A percentile compares a stretch with the other conserved stretches of the same genome.
Conservation (phyloP, 352 stramenopile genomes). For the Globisporangium alternatum region DNA sequence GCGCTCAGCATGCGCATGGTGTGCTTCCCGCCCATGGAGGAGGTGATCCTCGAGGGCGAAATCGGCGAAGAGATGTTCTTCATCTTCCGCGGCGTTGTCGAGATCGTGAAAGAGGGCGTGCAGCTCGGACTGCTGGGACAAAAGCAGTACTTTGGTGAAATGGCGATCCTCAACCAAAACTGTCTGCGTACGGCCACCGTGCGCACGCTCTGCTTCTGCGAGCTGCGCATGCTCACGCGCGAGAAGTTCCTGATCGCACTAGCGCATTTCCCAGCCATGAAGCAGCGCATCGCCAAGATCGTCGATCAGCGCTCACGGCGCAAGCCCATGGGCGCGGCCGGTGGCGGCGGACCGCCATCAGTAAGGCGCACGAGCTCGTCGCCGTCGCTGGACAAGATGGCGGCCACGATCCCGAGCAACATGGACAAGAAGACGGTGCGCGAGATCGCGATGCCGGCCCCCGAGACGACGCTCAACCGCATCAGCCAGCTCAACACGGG, state of each 20-base stretch:
- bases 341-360: slow-evolving; percentile 9
- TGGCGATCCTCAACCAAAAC: slow-evolving; percentile 67
- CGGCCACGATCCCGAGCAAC: slow-evolving; percentile 26
- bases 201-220: slow-evolving; percentile 70
- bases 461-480: slow-evolving; percentile 58
- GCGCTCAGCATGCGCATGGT: slow-evolving; percentile 79
- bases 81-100: slow-evolving; percentile 69
- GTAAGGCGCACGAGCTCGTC: slow-evolving; percentile 25
- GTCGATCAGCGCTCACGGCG: slow-evolving; percentile 60
- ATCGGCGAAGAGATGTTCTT: slow-evolving; percentile 76
- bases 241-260: slow-evolving; percentile 57
- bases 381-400: slow-evolving; percentile 52
- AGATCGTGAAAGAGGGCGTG: slow-evolving; percentile 41
- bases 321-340: slow-evolving; percentile 15
- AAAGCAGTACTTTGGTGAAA: slow-evolving; percentile 80
- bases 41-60: slow-evolving; percentile 66
- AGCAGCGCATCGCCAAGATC: slow-evolving; percentile 73
- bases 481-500: slow-evolving; percentile 88
- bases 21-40: slow-evolving; percentile 59
- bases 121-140: slow-evolving; percentile 60
- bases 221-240: slow-evolving; percentile 62
- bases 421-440: slow-evolving; percentile 55
- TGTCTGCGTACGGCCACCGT: slow-evolving; percentile 59
- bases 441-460: slow-evolving; percentile 36
- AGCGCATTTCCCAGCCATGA: slow-evolving; percentile 48